Conservation (phyloP, 768 basidiomycete species). For the Rhizopogon sp. region DNA sequence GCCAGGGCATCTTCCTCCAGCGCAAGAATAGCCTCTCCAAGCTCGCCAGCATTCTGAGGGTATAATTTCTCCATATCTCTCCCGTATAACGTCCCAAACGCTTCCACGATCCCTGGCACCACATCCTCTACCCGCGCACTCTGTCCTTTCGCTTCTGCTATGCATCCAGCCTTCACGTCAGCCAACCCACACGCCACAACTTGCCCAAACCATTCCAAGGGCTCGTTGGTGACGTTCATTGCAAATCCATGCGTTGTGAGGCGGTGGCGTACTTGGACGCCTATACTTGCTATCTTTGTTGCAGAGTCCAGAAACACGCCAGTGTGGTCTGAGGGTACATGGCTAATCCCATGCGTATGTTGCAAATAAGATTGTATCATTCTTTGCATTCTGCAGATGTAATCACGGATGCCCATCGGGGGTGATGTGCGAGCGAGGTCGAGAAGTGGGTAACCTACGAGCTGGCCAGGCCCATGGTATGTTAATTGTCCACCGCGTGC, state of each 20-base stretch:
- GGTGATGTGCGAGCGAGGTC: conserved; percentile 82
- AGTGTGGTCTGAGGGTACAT: conserved; percentile 70
- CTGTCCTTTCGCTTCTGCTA: conserved; percentile 42
- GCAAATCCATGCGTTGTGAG: conserved; percentile 95
- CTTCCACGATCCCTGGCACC: conserved; percentile 42
- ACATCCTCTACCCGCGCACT: conserved; percentile 42
- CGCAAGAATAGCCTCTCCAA: conserved; percentile 41
- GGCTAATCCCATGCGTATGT: conserved; percentile 52
- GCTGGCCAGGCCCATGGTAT: conserved; percentile 96
- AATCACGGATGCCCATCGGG: conserved; percentile 66
- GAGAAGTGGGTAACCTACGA: conserved; percentile 92
- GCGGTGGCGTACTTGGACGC: conserved; percentile 92
- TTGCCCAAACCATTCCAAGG: conserved; percentile 78
- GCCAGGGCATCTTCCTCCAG: conserved; percentile 41
- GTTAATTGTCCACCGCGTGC: conserved; percentile 91
- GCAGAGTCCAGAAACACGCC: conserved; percentile 81
- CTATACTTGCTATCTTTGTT: conserved; percentile 92
- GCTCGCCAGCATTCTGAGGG: conserved; percentile 36
- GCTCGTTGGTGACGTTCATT: conserved; percentile 82
- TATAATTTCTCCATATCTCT: conserved; percentile 45
- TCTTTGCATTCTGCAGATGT: conserved; percentile 80
- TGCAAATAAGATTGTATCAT: conserved; percentile 60
- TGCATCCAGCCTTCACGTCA: conserved; percentile 74
- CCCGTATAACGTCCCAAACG: conserved; percentile 44
- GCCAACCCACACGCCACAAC: conserved; percentile 89